Evolutionary conservation across 2,329 filamentous ascomycete species (phyloP), one percentile per base, ranked within the genome.

Genomic region (Ascochyta rabiei): DNA sequence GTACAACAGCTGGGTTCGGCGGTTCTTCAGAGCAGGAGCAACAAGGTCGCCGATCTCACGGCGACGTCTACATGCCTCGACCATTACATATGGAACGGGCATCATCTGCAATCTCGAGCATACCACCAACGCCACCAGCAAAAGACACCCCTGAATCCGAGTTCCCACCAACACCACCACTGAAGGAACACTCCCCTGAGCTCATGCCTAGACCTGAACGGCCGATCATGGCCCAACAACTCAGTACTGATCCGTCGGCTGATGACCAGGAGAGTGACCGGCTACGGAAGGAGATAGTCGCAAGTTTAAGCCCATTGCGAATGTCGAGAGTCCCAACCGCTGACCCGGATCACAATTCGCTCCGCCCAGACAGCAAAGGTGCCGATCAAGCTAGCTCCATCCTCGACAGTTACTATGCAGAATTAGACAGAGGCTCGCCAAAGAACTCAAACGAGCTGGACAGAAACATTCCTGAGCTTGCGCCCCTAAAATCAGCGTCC

Each of bases 211-310:
- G 50, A 46, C 60, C 62, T 9, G 62, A 64, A 19, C 64, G 69
- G 9, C 71, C 71, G 9, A 43, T 55, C 10, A 64, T 74, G 34
- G 43, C 71, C 21, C 61, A 68, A 16, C 68, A 75, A 40, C 53
- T 80, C 42, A 84, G 81, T 64, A 82, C 81, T 0, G 79, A 80
- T 9, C 80, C 80, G 7, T 77, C 76, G 7, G 81, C 82, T 0
- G 81, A 85, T 26, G 79, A 87, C 54, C 84, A 87, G 61, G 89
- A 91, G 65, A 91, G 84, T 64, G 89, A 93, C 61, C 80, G 84
- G 51, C 72, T 93, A 41, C 82, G 86, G 24, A 87, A 90, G 55
- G 90, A 93, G 64, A 93, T 93, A 49, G 85, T 91, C 48, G 85
- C 84, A 53, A 89, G 86, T 37, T 77, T 93, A 2, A 69, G 54